A percentile compares a stretch with the other conserved stretches of the same genome.
Conservation (phyloP, 2,329 filamentous ascomycete genomes). For the Pseudocercospora eumusae region DNA sequence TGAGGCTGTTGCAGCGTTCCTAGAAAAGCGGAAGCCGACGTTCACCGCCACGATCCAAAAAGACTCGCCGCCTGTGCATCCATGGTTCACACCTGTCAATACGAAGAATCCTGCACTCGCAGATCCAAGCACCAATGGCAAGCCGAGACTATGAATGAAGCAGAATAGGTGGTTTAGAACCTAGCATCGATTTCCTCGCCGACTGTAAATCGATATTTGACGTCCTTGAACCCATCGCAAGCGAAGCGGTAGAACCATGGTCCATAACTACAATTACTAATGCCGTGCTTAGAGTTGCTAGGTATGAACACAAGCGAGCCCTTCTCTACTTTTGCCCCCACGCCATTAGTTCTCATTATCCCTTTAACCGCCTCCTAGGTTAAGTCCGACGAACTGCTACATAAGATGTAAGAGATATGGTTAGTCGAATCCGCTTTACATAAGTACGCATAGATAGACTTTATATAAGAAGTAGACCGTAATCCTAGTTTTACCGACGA, state of each 20-base stretch:
- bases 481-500: too few relatives aligned
- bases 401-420: too few relatives aligned
- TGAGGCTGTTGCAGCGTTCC: conserved; percentile 27
- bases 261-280: conserved; percentile 23
- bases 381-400: too few relatives aligned
- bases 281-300: conserved; percentile 48
- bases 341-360: conserved; percentile 45
- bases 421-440: too few relatives aligned
- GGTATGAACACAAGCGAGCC: conserved; percentile 47
- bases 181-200: neutral
- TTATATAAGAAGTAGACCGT: too few relatives aligned
- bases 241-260: conserved; percentile 22
- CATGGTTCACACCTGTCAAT: conserved; percentile 25
- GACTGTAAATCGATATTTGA: conserved; percentile 19
- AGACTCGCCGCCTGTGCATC: conserved; percentile 27
- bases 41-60: conserved; percentile 26
- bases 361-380: too few relatives aligned
- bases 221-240: conserved; percentile 14
- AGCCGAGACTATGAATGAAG: conserved; percentile 19
- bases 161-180: neutral
- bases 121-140: conserved; percentile 23
- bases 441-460: too few relatives aligned
- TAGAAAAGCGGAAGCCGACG: conserved; percentile 26
- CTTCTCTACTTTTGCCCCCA: conserved; percentile 36
- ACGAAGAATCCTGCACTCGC: conserved; percentile 25